phyloP scores from a whole-genome alignment of 257 asterid genomes.

The Gynochthodes officinalis region DNA sequence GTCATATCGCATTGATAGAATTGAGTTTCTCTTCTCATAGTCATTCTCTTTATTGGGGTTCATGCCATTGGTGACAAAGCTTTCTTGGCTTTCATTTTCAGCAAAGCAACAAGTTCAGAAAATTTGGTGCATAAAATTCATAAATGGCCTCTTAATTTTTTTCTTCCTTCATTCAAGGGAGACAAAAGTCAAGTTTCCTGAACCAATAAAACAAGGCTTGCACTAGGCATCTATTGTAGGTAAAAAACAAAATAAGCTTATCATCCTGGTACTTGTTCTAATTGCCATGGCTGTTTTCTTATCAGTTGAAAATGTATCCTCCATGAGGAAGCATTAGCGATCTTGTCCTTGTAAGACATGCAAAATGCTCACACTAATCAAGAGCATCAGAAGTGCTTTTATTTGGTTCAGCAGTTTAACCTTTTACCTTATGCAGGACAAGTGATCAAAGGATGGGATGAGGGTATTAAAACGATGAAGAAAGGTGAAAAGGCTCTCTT shows the following conservation, averaged over 20 bases:
- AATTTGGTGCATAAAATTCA: too few relatives aligned
- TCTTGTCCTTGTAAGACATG: background rate
- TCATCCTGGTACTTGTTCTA: background rate
- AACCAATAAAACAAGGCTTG: too few relatives aligned
- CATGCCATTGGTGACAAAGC: background rate
- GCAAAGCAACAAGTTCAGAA: too few relatives aligned
- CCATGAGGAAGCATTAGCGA: background rate
- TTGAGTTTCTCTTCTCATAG: background rate
- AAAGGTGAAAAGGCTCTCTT: constrained; percentile 58
- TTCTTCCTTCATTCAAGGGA: too few relatives aligned
- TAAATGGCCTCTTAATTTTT: too few relatives aligned
- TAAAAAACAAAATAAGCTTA: too few relatives aligned
- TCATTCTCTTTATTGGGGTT: background rate
- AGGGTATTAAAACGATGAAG: constrained; percentile 57
- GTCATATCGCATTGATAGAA: background rate
- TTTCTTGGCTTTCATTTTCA: background rate
- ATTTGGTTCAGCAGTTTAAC: background rate
- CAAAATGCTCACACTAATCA: background rate
- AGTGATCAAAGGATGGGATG: constrained; percentile 64
- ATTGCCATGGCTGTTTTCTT: background rate
- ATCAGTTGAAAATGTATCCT: background rate
- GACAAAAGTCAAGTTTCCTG: too few relatives aligned
- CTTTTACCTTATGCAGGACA: constrained; percentile 31
- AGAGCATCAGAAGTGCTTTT: background rate
- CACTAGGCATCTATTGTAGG: too few relatives aligned